Conservation (phyloP, 768 basidiomycete genomes). For the Agrocybe praecox region DNA sequence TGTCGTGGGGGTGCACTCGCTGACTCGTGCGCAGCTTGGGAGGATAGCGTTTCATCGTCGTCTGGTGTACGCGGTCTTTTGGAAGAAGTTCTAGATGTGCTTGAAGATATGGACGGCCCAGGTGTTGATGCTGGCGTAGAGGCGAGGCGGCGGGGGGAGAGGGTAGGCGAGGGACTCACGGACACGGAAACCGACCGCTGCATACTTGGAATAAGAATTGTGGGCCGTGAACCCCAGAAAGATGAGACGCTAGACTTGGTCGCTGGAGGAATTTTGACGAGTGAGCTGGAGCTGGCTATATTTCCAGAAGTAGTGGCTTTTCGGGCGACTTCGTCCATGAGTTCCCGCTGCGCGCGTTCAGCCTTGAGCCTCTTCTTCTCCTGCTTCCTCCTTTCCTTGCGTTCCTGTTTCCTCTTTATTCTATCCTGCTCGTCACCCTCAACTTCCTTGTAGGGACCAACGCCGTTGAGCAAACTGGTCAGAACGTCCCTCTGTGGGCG, state of each 20-base stretch:
- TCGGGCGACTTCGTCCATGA: constrained; percentile 24
- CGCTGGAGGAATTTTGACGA: constrained; percentile 25
- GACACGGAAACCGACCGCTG: constrained; percentile 76
- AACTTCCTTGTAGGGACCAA: constrained; percentile 62
- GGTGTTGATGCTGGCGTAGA: constrained; percentile 76
- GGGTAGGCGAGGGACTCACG: constrained; percentile 71
- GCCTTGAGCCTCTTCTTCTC: constrained; percentile 40
- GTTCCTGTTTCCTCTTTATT: constrained; percentile 57
- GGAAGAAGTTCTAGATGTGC: constrained; percentile 76
- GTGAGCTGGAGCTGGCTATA: constrained; percentile 28
- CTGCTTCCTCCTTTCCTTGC: constrained; percentile 53
- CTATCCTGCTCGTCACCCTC: constrained; percentile 63
- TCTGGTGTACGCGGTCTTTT: constrained; percentile 79
- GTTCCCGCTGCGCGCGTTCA: constrained; percentile 30
- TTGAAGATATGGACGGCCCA: constrained; percentile 72
- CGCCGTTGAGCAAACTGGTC: constrained; percentile 79
- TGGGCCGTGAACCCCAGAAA: constrained; percentile 73
- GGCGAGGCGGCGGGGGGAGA: constrained; percentile 38
- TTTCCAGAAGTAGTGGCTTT: constrained; percentile 29
- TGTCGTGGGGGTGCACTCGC: constrained; percentile 27
- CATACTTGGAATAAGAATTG: constrained; percentile 69
- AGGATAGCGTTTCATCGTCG: constrained; percentile 49
- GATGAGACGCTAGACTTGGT: constrained; percentile 42
- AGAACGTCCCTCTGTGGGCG: constrained; percentile 72
- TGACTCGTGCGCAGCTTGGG: constrained; percentile 17